These are phyloP conservation scores for Gossypium herbaceum DNA, from an alignment of 345 rosid species.

Conservation along the genomic window DNA sequence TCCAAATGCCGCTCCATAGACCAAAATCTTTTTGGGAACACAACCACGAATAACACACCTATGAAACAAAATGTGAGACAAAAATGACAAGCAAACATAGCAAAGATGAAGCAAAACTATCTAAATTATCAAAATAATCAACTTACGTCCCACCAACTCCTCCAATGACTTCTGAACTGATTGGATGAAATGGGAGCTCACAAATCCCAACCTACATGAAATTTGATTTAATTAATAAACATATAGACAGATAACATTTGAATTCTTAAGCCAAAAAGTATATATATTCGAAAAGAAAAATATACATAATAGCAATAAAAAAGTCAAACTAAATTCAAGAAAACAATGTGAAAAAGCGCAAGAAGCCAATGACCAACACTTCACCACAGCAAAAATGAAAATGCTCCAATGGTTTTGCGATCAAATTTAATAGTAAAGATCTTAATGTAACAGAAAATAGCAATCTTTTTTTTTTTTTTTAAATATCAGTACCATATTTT, in stretches of 20 bases:
- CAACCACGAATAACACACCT: slow-evolving; percentile 98
- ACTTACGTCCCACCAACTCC: slow-evolving; percentile 99
- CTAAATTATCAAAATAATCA: slow-evolving; percentile 2
- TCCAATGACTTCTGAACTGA: slow-evolving; percentile 89
- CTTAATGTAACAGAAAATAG: not conserved
- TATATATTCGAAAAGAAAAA: not conserved
- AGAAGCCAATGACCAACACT: not conserved
- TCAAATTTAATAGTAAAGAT: not conserved
- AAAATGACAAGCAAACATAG: not conserved
- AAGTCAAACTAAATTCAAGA: not conserved
- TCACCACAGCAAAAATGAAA: not conserved
- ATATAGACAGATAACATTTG: not conserved
- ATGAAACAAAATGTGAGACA: slow-evolving; percentile 14
- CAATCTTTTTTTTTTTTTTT: not conserved
- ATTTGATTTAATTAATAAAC: not conserved
- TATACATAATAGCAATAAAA: not conserved
- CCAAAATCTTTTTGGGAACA: slow-evolving; percentile 96
- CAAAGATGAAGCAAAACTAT: not conserved
- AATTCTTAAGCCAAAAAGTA: not conserved
- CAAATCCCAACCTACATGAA: slow-evolving; percentile 75
- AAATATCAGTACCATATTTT: not conserved
- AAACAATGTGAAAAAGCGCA: not conserved
- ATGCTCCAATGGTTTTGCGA: not conserved
- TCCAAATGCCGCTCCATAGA: slow-evolving; percentile 84
- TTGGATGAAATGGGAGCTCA: slow-evolving; percentile 94